These are phyloP conservation scores for Hypoxylon lienhwacheense DNA, from an alignment of 495 filamentous ascomycete species.

Conservation along the genomic window DNA sequence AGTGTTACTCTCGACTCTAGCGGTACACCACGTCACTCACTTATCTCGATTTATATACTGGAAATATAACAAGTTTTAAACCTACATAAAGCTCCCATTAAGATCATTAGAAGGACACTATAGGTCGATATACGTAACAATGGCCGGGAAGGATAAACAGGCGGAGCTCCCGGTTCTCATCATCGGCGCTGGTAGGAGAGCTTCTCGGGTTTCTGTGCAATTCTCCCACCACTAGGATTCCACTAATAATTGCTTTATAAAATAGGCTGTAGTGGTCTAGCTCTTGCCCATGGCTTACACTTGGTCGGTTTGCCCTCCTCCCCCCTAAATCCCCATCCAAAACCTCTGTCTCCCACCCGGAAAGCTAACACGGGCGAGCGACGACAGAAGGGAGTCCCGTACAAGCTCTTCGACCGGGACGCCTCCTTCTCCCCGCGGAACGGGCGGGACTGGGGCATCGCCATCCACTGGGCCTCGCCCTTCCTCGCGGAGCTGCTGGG, in stretches of 20 bases:
- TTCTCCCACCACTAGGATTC: not conserved
- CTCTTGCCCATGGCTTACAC: conserved; percentile 33
- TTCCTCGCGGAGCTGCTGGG: conserved; percentile 38
- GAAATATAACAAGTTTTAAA: too few relatives aligned
- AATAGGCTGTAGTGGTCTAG: conserved; percentile 35
- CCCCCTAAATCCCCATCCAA: not conserved
- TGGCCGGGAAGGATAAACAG: conserved; percentile 8
- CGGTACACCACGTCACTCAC: too few relatives aligned
- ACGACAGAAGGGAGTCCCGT: conserved; percentile 54
- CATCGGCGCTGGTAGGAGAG: conserved; percentile 35
- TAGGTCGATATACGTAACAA: not conserved
- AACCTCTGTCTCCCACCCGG: not conserved
- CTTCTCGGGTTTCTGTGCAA: not conserved
- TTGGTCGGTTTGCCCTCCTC: not conserved
- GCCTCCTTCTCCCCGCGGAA: conserved; percentile 40
- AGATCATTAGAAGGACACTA: not conserved
- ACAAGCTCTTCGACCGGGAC: conserved; percentile 54
- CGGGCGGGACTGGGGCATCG: conserved; percentile 59
- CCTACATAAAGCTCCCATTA: too few relatives aligned
- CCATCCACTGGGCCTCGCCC: conserved; percentile 56
- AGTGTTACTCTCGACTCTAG: too few relatives aligned
- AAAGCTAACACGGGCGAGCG: not conserved
- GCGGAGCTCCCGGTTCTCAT: conserved; percentile 32
- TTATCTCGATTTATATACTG: too few relatives aligned
- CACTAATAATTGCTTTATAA: conserved; percentile 2